These are phyloP conservation scores for Excoecaria agallocha DNA, from an alignment of 345 rosid genomes.

Conservation along the genomic window DNA sequence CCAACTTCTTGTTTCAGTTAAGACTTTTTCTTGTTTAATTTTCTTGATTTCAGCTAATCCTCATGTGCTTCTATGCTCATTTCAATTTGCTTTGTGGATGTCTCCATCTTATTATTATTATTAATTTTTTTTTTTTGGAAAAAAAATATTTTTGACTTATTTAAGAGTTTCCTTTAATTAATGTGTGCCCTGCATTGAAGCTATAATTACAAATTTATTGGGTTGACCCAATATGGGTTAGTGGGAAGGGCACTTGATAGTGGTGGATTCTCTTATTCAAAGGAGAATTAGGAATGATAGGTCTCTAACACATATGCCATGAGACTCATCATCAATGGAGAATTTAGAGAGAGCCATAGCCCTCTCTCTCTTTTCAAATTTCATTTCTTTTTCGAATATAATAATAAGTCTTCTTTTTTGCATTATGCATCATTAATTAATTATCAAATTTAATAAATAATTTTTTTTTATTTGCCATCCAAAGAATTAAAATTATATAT, in stretches of 20 bases:
- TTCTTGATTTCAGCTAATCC: background rate
- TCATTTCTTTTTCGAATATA: background rate
- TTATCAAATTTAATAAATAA: too few relatives aligned
- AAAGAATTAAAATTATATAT: too few relatives aligned
- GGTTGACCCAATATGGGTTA: background rate
- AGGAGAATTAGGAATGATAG: too few relatives aligned
- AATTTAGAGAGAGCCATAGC: background rate
- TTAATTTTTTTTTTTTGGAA: background rate
- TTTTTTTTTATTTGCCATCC: too few relatives aligned
- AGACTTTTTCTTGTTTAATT: background rate
- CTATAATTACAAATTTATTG: background rate
- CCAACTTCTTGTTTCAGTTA: conserved; percentile 8
- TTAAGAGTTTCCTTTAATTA: background rate
- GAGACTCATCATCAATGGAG: background rate
- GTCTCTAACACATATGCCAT: background rate
- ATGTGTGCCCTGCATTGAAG: background rate
- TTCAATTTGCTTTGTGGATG: background rate
- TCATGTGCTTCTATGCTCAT: background rate
- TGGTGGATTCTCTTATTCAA: conserved; percentile 1
- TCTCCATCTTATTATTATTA: too few relatives aligned
- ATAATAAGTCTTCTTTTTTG: background rate
- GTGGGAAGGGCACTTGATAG: conserved; percentile 13
- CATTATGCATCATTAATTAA: background rate
- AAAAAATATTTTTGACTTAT: background rate
- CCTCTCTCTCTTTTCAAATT: background rate